These are phyloP conservation scores for Tuber umbilicatum DNA, from an alignment of 495 filamentous ascomycete species.

Conservation along the genomic window DNA sequence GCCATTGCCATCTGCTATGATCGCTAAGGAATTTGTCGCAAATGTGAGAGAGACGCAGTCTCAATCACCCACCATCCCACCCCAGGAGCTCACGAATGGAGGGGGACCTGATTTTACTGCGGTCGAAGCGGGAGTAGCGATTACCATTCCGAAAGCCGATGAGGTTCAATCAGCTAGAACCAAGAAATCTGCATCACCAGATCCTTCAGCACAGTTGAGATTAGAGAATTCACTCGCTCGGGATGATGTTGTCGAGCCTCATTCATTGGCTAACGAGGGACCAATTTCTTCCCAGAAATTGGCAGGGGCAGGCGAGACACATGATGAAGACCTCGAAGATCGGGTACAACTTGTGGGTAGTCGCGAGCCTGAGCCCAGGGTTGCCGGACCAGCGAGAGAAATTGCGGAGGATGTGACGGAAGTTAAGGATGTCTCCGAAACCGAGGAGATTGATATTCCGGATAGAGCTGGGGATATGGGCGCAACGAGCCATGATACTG, in stretches of 20 bases:
- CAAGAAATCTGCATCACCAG: slow-evolving; percentile 26
- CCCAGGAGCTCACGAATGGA: slow-evolving; percentile 11
- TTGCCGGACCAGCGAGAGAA: slow-evolving; percentile 2
- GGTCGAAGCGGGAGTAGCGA: slow-evolving; percentile 10
- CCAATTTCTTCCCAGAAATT: background rate
- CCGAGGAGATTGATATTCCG: background rate
- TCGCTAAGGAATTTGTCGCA: slow-evolving; percentile 14
- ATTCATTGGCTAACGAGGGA: background rate
- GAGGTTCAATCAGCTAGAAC: slow-evolving; percentile 10
- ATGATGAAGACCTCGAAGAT: slow-evolving; percentile 37
- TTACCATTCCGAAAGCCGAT: background rate
- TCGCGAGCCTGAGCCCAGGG: slow-evolving; percentile 22
- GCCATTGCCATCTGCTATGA: slow-evolving; percentile 18
- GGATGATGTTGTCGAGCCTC: background rate
- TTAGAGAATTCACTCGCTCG: slow-evolving; percentile 38
- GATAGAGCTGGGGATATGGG: background rate
- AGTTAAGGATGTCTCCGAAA: slow-evolving; percentile 1
- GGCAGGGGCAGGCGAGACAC: slow-evolving; percentile 9
- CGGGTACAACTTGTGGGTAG: slow-evolving; percentile 38
- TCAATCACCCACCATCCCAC: slow-evolving; percentile 13
- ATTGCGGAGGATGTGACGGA: slow-evolving; percentile 7
- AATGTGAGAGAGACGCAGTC: slow-evolving; percentile 14
- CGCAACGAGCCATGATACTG: background rate
- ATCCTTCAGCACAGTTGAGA: slow-evolving; percentile 40
- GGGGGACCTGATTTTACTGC: background rate